Evolutionary conservation across 2,329 filamentous ascomycete species (phyloP).

Genomic region (Torrubiella hemipterigena): DNA sequence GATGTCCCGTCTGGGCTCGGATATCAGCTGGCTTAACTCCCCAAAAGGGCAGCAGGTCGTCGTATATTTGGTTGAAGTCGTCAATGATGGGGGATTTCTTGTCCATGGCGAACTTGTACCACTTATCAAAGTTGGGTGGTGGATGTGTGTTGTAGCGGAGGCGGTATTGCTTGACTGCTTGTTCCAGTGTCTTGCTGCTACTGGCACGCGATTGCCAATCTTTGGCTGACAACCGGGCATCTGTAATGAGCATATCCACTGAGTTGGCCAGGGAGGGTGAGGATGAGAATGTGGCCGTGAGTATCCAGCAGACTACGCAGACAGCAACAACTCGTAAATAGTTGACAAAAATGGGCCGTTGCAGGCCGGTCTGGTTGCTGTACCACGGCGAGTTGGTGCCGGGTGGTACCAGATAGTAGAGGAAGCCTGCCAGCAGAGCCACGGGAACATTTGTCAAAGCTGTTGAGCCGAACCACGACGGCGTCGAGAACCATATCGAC

Average conservation of each 20-base stretch:
- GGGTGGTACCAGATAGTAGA: too few species aligned
- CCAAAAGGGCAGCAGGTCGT: constrained; percentile 68
- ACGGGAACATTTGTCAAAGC: too few species aligned
- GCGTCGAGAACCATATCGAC: too few species aligned
- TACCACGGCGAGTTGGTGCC: too few species aligned
- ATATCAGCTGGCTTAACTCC: constrained; percentile 53
- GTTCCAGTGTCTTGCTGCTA: constrained; percentile 10
- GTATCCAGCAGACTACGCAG: constrained; percentile 2
- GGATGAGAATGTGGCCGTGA: constrained; percentile 4
- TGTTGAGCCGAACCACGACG: too few species aligned
- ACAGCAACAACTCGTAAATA: not conserved
- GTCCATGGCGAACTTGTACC: constrained; percentile 61
- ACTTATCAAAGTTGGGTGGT: constrained; percentile 67
- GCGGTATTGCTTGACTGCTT: constrained; percentile 28
- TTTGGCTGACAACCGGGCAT: constrained; percentile 3
- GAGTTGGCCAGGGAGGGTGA: constrained; percentile 1
- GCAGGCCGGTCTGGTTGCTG: not conserved
- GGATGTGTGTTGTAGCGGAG: constrained; percentile 47
- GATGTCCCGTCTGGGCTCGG: constrained; percentile 34
- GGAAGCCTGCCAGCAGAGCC: too few species aligned
- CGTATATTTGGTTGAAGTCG: constrained; percentile 63
- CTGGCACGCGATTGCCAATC: constrained; percentile 11
- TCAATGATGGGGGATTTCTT: constrained; percentile 56
- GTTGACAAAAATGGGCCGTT: not conserved
- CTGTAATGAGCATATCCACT: constrained; percentile 8